Percentiles rank a stretch among this genome's conserved stretches.
These are phyloP conservation scores for Picea glauca DNA, from an alignment of 75 land plant species.

Conservation along the genomic window DNA sequence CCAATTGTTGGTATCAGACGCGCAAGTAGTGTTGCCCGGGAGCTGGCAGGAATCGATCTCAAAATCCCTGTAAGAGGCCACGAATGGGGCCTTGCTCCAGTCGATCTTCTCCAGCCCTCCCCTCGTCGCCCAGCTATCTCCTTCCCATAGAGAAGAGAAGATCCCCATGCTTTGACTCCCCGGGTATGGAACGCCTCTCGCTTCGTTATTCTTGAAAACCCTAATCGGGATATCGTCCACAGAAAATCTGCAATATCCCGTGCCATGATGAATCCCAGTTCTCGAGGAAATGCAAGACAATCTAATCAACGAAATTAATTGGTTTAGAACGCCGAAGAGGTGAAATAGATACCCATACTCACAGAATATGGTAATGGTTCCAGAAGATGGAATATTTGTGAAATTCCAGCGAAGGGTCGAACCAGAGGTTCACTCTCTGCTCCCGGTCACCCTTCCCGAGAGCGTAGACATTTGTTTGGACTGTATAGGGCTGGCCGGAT, in stretches of 20 bases:
- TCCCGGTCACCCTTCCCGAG: constrained; percentile 59
- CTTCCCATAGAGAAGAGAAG: constrained; percentile 88
- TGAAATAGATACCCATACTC: constrained; percentile 12
- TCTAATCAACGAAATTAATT: no score
- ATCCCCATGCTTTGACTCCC: constrained; percentile 76
- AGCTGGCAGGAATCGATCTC: constrained; percentile 63
- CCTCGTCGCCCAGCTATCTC: constrained; percentile 84
- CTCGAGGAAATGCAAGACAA: no score
- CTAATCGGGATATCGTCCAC: constrained; percentile 7
- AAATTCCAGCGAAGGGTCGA: constrained; percentile 75
- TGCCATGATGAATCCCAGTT: no score
- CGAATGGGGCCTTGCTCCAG: constrained; percentile 78
- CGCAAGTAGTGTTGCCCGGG: constrained; percentile 24
- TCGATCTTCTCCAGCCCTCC: constrained; percentile 83
- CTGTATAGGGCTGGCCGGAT: constrained; percentile 23
- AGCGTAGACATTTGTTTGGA: constrained; percentile 31
- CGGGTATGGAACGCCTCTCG: constrained; percentile 29
- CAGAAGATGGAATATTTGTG: constrained; percentile 81
- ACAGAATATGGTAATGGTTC: constrained; percentile 72
- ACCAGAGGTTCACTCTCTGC: constrained; percentile 84
- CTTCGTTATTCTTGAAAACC: constrained; percentile 3
- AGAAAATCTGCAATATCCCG: not conserved
- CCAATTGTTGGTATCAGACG: constrained; percentile 33
- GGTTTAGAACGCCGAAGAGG: no score
- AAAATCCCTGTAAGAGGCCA: constrained; percentile 75